Evolutionary conservation across 768 basidiomycete species (phyloP).

Genomic region (Pisolithus microcarpus): DNA sequence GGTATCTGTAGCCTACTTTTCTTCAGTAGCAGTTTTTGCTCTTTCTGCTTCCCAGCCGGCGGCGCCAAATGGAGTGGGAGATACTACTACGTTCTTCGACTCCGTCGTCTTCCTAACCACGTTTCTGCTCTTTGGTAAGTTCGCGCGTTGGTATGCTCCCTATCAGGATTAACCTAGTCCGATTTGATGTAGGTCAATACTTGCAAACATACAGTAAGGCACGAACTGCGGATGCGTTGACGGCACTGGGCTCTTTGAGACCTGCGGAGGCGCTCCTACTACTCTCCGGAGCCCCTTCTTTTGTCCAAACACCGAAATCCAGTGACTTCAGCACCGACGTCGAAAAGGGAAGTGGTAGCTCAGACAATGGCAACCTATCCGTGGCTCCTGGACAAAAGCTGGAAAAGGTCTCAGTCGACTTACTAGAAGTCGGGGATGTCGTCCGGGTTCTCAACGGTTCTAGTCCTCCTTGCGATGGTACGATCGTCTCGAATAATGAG

Average conservation of each 20-base stretch:
- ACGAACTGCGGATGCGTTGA: constrained; percentile 68
- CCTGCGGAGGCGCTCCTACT: constrained; percentile 58
- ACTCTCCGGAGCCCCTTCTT: constrained; percentile 12
- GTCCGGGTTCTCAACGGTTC: constrained; percentile 66
- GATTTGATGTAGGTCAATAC: constrained; percentile 41
- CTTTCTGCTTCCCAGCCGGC: constrained; percentile 43
- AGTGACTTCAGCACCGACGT: constrained; percentile 24
- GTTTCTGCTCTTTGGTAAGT: constrained; percentile 64
- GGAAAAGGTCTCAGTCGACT: constrained; percentile 43
- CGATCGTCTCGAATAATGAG: constrained; percentile 40
- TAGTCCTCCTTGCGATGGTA: constrained; percentile 73
- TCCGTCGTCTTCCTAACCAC: constrained; percentile 73
- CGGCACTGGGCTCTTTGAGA: constrained; percentile 55
- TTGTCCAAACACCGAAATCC: not conserved
- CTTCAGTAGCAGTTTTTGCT: constrained; percentile 63
- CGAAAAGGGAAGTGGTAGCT: constrained; percentile 30
- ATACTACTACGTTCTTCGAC: constrained; percentile 74
- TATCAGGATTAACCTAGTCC: not conserved
- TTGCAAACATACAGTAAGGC: constrained; percentile 62
- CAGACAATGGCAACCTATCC: constrained; percentile 7
- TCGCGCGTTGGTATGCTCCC: not conserved
- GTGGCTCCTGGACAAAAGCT: constrained; percentile 21
- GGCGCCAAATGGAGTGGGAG: constrained; percentile 32
- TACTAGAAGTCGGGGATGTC: constrained; percentile 74
- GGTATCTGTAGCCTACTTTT: constrained; percentile 71